These are phyloP conservation scores for Cystobasidiaceae sp. DNA, from an alignment of 1,284 basidiomycete genomes.

Conservation along the genomic window DNA sequence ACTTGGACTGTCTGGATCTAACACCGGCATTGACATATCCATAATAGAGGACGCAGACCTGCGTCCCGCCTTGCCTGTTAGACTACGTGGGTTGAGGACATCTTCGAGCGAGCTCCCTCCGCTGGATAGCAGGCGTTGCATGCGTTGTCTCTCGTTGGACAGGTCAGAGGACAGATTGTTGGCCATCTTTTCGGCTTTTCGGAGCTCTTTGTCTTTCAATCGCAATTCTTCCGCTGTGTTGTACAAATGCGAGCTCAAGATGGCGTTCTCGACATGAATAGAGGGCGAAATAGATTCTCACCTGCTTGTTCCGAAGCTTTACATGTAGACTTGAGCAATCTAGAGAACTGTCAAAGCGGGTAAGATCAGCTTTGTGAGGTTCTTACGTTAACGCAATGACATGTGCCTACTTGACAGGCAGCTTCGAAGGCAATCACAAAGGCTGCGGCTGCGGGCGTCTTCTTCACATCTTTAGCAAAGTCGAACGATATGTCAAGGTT, in stretches of 20 bases:
- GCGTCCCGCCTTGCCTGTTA: not conserved
- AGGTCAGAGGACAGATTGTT: conserved; percentile 13
- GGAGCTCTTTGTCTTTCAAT: conserved; percentile 6
- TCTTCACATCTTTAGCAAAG: not conserved
- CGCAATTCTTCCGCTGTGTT: conserved; percentile 9
- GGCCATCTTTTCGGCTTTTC: conserved; percentile 6
- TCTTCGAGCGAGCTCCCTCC: conserved; percentile 9
- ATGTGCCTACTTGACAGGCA: conserved; percentile 4
- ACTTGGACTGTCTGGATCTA: conserved; percentile 3
- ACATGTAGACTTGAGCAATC: no score
- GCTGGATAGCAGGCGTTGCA: conserved; percentile 7
- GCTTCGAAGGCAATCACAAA: conserved; percentile 22
- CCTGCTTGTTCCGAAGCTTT: no score
- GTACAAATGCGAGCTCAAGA: not conserved
- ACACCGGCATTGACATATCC: not conserved
- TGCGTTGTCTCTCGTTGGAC: not conserved
- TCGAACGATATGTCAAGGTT: not conserved
- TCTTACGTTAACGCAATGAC: not conserved
- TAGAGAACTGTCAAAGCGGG: no score
- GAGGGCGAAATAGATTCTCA: not conserved
- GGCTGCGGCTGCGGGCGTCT: not conserved
- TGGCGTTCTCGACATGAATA: not conserved
- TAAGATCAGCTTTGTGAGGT: no score
- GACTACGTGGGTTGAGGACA: not conserved
- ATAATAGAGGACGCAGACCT: not conserved